Conservation (phyloP, 371 early-diverging fungal species). For the Rhizopus arrhizus region DNA sequence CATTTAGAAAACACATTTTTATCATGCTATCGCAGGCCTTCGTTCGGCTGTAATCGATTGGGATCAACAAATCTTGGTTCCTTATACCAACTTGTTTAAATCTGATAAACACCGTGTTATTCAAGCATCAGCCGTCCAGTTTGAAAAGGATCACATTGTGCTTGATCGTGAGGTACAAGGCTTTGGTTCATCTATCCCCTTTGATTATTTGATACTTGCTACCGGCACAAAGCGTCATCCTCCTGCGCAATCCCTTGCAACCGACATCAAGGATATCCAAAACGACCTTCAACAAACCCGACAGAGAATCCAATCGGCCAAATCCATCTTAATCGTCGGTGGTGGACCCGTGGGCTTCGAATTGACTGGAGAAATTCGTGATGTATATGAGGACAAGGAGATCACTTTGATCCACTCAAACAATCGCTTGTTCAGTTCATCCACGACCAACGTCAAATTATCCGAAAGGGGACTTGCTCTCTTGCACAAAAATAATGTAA, state of each 20-base stretch:
- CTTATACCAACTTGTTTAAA: constrained; percentile 35
- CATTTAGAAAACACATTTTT: constrained; percentile 36
- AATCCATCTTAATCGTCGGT: constrained; percentile 57
- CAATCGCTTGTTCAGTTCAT: constrained; percentile 26
- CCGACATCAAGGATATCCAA: constrained; percentile 26
- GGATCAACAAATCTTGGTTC: constrained; percentile 30
- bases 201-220: constrained; percentile 31
- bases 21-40: constrained; percentile 34
- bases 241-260: constrained; percentile 21
- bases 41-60: constrained; percentile 30
- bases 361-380: constrained; percentile 55
- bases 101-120: constrained; percentile 29
- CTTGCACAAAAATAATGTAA: constrained; percentile 36
- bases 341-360: constrained; percentile 64
- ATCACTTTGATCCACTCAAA: constrained; percentile 52
- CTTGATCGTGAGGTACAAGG: constrained; percentile 23
- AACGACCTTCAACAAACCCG: constrained; percentile 34
- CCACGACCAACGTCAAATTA: constrained; percentile 29
- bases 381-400: constrained; percentile 40
- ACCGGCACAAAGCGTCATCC: constrained; percentile 34
- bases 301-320: constrained; percentile 37
- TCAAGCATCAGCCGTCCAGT: constrained; percentile 28
- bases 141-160: constrained; percentile 19
- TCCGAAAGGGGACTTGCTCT: constrained; percentile 30
- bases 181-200: constrained; percentile 20